A percentile compares a stretch with the other conserved stretches of the same genome.
Evolutionary conservation across 805 yeast species (phyloP).

Genomic region (Teunomyces lycoperdinae): DNA sequence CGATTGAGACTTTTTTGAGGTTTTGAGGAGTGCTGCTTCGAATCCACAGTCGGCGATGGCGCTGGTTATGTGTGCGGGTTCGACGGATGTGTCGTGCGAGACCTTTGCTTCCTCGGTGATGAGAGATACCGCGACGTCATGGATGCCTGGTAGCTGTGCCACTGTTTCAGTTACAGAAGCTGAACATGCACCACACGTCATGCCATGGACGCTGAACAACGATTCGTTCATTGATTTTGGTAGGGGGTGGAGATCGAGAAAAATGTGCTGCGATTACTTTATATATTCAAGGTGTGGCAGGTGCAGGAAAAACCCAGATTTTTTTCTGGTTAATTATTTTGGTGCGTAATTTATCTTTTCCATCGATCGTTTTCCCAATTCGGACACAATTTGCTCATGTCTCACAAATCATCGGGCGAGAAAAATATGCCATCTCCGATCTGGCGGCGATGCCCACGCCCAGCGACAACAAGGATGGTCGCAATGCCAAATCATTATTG

Average conservation of each 20-base stretch:
- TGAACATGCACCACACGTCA: constrained; percentile 28
- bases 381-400: not conserved
- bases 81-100: constrained; percentile 11
- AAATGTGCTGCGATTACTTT: too few species aligned
- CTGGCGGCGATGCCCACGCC: not conserved
- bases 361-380: not conserved
- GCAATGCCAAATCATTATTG: not conserved
- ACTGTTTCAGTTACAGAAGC: constrained; percentile 21
- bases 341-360: not conserved
- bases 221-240: constrained; percentile 5
- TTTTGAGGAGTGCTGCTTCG: constrained; percentile 31
- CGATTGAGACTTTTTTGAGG: not conserved
- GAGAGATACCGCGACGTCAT: constrained; percentile 19
- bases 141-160: constrained; percentile 12
- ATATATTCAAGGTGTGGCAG: too few species aligned
- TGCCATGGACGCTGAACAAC: constrained; percentile 15
- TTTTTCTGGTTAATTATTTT: too few species aligned
- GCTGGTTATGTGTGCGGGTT: constrained; percentile 4
- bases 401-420: not conserved
- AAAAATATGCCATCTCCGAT: constrained; percentile 3
- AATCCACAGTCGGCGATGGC: constrained; percentile 55
- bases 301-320: too few species aligned
- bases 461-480: too few species aligned
- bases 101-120: constrained; percentile 28
- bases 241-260: not conserved